Evolutionary conservation across 1,284 basidiomycete species (phyloP), one percentile per base, ranked within the genome.

Genomic region (Flammula alnicola): DNA sequence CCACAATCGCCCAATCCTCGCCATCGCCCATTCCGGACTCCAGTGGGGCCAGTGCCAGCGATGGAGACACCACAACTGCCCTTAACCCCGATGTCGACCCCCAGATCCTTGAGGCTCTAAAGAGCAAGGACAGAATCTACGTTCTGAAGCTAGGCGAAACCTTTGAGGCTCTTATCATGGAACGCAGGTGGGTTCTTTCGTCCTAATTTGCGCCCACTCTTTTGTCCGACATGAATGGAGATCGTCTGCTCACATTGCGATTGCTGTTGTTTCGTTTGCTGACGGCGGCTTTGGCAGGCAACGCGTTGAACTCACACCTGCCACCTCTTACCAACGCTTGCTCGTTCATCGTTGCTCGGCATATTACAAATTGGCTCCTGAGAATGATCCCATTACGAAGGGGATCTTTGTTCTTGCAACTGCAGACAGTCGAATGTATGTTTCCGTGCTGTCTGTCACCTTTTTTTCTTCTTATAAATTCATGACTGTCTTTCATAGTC

Each of bases 41-140:
- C 16, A 47, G 46, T 32, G 42, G 41, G 37, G 25, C 36, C 6
- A 25, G 41, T 14, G 10, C 31, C 46, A 39, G 22, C 48, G 49
- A 46, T 27, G 37, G 36, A 45, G 62, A 60, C 27, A 45, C 42
- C 54, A 40, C 49, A 23, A 32, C 60, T 16, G 41, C 51, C 35
- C 31, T 47, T 23, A 56, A 56, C 38, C 60, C 59, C 45, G 85
- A 88, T 53, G 80, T 84, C 51, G 90, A 91, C 74, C 74, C 79
- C 8, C 84, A 86, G 68, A 90, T 92, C 59, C 57, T 88, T 55
- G 90, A 92, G 67, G 90, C 91, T n/a, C 83, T 93, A 53, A 81
- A 76, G 67, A 85, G 84, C 76, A 93, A 93, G 72, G 90, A 93
- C 67, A 78, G 90, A 61, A 76, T 93, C 52, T 93, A 86, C 65